Conservation (phyloP, 2,329 filamentous ascomycete species). For the Tothia fuscella region DNA sequence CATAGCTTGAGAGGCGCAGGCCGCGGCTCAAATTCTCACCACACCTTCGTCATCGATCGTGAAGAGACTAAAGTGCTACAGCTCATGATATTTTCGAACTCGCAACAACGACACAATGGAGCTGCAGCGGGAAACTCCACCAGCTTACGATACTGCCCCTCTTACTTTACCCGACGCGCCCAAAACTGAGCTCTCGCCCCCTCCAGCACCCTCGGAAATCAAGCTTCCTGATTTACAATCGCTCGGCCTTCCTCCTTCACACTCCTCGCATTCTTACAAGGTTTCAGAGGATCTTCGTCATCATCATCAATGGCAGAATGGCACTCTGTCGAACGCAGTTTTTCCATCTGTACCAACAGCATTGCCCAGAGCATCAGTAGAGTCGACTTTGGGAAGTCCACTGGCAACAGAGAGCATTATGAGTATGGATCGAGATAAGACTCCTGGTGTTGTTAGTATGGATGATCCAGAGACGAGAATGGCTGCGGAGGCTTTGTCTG, state of each 20-base stretch:
- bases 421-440: conserved; percentile 25
- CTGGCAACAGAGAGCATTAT: conserved; percentile 31
- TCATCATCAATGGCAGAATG: conserved; percentile 18
- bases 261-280: conserved; percentile 12
- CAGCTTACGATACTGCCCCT: conserved; percentile 30
- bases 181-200: conserved; percentile 21
- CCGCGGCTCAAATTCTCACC: neutral
- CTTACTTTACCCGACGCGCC: conserved; percentile 32
- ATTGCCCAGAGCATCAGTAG: conserved; percentile 3
- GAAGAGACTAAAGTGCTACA: neutral
- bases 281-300: conserved; percentile 24
- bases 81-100: too few species aligned
- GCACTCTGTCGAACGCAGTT: conserved; percentile 15
- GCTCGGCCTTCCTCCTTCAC: conserved; percentile 25
- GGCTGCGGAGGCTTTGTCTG: conserved; percentile 38
- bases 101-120: conserved; percentile 7
- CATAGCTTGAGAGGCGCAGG: neutral
- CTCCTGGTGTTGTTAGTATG: conserved; percentile 33
- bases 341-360: conserved; percentile 24
- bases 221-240: conserved; percentile 34
- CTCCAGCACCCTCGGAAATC: conserved; percentile 17
- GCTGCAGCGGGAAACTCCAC: conserved; percentile 24
- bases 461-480: conserved; percentile 37
- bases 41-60: conserved; percentile 8
- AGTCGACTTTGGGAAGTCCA: conserved; percentile 27